Conservation (phyloP, 164 flowering plant species). For the Berberis thunbergii region DNA sequence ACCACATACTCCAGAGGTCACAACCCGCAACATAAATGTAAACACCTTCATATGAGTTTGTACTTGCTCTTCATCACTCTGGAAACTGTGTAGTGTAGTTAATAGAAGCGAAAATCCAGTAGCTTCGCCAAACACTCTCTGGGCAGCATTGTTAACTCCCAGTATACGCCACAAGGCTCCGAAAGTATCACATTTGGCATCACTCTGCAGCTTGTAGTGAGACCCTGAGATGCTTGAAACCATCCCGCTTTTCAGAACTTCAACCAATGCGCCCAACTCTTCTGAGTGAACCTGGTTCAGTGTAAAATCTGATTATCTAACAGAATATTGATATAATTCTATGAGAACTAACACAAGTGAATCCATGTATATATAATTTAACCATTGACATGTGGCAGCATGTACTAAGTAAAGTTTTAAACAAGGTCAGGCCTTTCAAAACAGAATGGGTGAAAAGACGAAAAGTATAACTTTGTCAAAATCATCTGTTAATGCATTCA, state of each 20-base stretch:
- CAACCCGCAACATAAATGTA: constrained; percentile 68
- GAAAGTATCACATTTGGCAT: constrained; percentile 89
- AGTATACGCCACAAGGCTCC: constrained; percentile 92
- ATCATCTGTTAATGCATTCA: neutral
- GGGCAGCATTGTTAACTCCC: constrained; percentile 69
- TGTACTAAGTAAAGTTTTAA: neutral
- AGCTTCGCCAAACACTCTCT: constrained; percentile 94
- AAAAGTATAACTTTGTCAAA: too few relatives aligned
- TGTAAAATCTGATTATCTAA: constrained; percentile 10
- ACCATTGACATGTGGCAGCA: neutral
- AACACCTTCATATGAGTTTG: constrained; percentile 52
- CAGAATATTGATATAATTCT: constrained; percentile 2
- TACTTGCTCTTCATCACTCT: constrained; percentile 56
- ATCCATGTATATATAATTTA: neutral
- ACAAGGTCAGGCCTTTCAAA: too few relatives aligned
- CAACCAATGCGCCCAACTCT: constrained; percentile 81
- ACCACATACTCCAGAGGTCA: constrained; percentile 79
- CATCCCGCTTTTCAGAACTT: constrained; percentile 92
- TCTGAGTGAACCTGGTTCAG: constrained; percentile 79
- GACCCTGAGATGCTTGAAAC: constrained; percentile 81
- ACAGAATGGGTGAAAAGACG: too few relatives aligned
- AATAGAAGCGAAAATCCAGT: constrained; percentile 94
- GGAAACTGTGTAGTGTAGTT: constrained; percentile 80
- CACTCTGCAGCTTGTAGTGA: constrained; percentile 72
- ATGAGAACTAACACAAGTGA: neutral